These are phyloP conservation scores for Phytophthora hybrid DNA, from an alignment of 352 stramenopile species.

Conservation along the genomic window DNA sequence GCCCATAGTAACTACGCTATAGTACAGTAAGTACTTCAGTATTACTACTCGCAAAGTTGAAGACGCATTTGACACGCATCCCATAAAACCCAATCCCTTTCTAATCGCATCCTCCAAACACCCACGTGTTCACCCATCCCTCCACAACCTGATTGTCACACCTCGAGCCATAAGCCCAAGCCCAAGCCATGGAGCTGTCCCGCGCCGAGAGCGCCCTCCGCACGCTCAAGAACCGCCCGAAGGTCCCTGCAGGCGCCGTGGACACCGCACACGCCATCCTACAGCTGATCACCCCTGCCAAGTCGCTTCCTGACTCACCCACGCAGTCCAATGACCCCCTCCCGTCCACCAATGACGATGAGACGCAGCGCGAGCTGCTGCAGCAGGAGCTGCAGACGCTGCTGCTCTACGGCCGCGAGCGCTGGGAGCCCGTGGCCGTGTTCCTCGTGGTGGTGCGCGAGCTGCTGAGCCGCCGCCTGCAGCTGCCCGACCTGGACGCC, in stretches of 20 bases:
- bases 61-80: background rate
- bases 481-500: constrained; percentile 40
- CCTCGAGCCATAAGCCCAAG: background rate
- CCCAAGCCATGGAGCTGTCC: constrained; percentile 71
- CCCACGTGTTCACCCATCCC: no score
- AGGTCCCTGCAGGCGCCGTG: constrained; percentile 52
- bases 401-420: constrained; percentile 60
- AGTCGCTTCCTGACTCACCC: no score
- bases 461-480: constrained; percentile 46
- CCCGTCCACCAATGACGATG: constrained; percentile 1
- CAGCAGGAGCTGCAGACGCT: constrained; percentile 64
- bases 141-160: background rate
- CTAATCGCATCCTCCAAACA: no score
- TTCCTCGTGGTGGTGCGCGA: constrained; percentile 67
- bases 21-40: no score
- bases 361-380: constrained; percentile 46
- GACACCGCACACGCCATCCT: constrained; percentile 52
- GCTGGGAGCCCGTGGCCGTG: constrained; percentile 82
- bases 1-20: constrained; percentile 18
- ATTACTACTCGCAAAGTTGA: constrained; percentile 6
- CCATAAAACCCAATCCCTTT: no score
- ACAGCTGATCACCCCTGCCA: constrained; percentile 12
- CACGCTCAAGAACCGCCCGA: constrained; percentile 79
- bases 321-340: no score
- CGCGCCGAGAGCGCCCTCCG: constrained; percentile 71